Base-by-base conservation (phyloP, 2,329 filamentous ascomycete species). In the Pestalotiopsis sp. region DNA sequence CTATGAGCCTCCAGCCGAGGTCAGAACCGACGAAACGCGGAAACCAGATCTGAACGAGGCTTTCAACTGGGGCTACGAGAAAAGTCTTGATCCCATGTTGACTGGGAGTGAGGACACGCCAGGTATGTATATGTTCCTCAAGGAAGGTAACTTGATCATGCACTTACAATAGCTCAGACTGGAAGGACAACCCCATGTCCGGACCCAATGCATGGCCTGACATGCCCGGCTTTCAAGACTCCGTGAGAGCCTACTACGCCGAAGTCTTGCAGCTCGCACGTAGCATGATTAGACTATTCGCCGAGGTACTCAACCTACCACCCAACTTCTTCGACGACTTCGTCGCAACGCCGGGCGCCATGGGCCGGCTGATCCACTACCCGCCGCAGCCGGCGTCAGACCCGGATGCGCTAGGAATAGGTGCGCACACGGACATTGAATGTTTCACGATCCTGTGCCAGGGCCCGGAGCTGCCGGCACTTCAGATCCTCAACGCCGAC, bases 391-490 rank as follows among this genome's bases (percentile, higher is more conserved):
- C 27, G 41, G 25, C 69, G 27, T 58, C 62, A 14, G 56, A 69
- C 25, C 61, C 45, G 20, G 56, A 69, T 14, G 39, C 67, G 4
- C 56, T 72, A n/a, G 69, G 70, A 7, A 70, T 70, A 20, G 70
- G 70, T n/a, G 66, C 70, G 14, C 71, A 72, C 49, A 72, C 70
- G 17, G 71, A 72, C 57, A 66, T 72, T 17, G 67, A 72, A 56
- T 70, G 66, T 27, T 72, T 73, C 61, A 73, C 72, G 3, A 69
- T 73, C 45, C 68, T 73, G 7, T 72, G 67, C 17, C 71, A 71
- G 25, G 66, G 39, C 12, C 14, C 57, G 9, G 52, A 38, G 13
- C 27, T 70, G 12, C 39, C 41, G 49, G 69, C 58, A 4, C 56
- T 73, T 12, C 68, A 73, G 57, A 66, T 72, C 4, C 66, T 73